Percentiles rank a stretch among this genome's conserved stretches.
Conservation (phyloP, 1,139 yeast species). For the Saccharomyces hybrid region DNA sequence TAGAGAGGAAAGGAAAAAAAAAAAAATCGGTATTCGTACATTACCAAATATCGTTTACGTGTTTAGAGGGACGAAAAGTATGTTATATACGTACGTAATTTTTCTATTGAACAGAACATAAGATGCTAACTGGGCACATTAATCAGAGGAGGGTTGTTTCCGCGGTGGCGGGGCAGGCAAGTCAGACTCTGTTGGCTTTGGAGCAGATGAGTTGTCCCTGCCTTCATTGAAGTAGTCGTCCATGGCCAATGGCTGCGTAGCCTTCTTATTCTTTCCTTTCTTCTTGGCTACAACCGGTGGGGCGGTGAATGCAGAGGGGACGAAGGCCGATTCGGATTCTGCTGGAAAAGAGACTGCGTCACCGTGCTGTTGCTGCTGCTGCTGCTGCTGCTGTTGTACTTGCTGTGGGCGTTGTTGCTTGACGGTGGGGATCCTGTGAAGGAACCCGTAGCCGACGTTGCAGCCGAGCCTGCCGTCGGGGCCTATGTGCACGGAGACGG, state of each 20-base stretch:
- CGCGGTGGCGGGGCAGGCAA: slow-evolving; percentile 32
- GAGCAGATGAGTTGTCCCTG: slow-evolving; percentile 30
- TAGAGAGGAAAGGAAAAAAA: not conserved
- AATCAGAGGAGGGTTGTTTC: not conserved
- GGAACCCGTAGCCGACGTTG: slow-evolving; percentile 86
- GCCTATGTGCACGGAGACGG: slow-evolving; percentile 73
- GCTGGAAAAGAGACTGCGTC: slow-evolving; percentile 4
- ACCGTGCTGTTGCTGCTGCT: not conserved
- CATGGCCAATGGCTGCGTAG: slow-evolving; percentile 17
- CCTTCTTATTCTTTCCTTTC: slow-evolving; percentile 15
- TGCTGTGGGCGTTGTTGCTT: slow-evolving; percentile 6
- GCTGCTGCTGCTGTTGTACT: slow-evolving; percentile 5
- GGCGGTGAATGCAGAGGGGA: slow-evolving; percentile 14
- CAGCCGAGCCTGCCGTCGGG: slow-evolving; percentile 82
- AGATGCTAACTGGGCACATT: not conserved
- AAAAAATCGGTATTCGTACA: not conserved
- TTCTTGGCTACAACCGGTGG: slow-evolving; percentile 29
- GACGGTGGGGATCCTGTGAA: slow-evolving; percentile 67
- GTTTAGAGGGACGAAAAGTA: not conserved
- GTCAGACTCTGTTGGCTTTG: slow-evolving; percentile 7
- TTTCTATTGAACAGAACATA: not conserved
- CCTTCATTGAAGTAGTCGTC: slow-evolving; percentile 35
- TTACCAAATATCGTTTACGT: not conserved
- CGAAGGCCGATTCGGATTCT: slow-evolving; percentile 14
- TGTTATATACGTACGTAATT: not conserved